Evolutionary conservation across 139 green algal species (phyloP), one percentile per base, ranked within the genome.

Genomic region (Haematococcus sp.): DNA sequence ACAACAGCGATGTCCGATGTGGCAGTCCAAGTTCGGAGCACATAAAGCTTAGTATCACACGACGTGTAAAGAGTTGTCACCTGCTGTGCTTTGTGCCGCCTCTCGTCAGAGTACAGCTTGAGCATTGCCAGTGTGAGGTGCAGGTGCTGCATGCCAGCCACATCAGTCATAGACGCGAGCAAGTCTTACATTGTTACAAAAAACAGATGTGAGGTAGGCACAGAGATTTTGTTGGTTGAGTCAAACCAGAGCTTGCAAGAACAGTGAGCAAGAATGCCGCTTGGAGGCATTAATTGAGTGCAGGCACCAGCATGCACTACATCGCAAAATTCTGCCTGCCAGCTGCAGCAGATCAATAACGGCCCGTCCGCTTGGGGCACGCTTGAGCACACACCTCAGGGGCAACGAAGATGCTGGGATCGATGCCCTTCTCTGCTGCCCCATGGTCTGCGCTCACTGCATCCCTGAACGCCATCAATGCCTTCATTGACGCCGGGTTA

Each of bases 101-200:
- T 59, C 31, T 83, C 70, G 30, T 88, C 82, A 34, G 76, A 85
- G 79, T 89, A 89, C 55, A 89, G 74, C 56, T 89, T 87, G 13
- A 87, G 71, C 81, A 87, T 87, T 13, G 76, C 64, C 34, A 87
- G 44, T 4, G 81, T 87, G 11, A 87, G 52, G 30, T 87, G 81
- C 16, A 87, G 72, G 30, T 78, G 67, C 65, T 87, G 74, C 54
- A 68, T 52, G 11, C n/a, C n/a, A n/a, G n/a, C n/a, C n/a, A n/a
- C n/a, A n/a, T n/a, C n/a, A n/a, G n/a, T n/a, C n/a, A n/a, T n/a
- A n/a, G n/a, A n/a, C n/a, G n/a, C n/a, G n/a, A n/a, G n/a, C n/a
- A n/a, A n/a, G n/a, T n/a, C n/a, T n/a, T 55, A 55, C 46, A 55
- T 55, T 55, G 46, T 23, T n/a, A 49, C 43, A 25, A 59, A 23